Evolutionary conservation across 2,329 filamentous ascomycete genomes (phyloP).

Genomic region (Aureobasidium sp.): DNA sequence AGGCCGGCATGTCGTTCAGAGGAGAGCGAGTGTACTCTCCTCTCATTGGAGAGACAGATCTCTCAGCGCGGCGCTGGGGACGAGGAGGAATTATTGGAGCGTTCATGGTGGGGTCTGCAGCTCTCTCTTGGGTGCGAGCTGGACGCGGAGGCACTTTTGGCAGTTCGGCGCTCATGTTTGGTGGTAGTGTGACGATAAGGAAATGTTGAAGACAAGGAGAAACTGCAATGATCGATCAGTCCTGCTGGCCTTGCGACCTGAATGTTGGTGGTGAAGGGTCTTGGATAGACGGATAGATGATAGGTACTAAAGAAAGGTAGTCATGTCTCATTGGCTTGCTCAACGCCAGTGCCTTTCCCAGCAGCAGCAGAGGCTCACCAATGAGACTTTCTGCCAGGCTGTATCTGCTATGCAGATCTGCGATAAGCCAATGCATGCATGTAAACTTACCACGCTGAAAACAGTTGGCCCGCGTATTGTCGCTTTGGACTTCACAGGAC

Average conservation of each 20-base stretch:
- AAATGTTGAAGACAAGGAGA: not conserved
- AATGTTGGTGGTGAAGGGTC: not conserved
- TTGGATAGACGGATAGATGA: not conserved
- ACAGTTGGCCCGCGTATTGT: not conserved
- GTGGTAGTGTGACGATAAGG: not conserved
- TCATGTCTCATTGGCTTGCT: slow-evolving; percentile 10
- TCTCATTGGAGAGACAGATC: slow-evolving; percentile 68
- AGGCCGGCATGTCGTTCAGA: slow-evolving; percentile 60
- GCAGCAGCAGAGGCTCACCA: not conserved
- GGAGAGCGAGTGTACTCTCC: slow-evolving; percentile 80
- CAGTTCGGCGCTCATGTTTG: slow-evolving; percentile 24
- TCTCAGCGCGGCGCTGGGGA: slow-evolving; percentile 61
- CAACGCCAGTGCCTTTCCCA: slow-evolving; percentile 2
- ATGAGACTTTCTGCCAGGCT: not conserved
- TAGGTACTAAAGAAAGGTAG: not conserved
- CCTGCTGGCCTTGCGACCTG: slow-evolving; percentile 8
- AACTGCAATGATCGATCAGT: slow-evolving; percentile 9
- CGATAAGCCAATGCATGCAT: slow-evolving; percentile 14
- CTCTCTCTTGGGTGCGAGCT: slow-evolving; percentile 43
- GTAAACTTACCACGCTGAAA: slow-evolving; percentile 12
- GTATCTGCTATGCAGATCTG: slow-evolving; percentile 8
- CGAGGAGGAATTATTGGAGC: slow-evolving; percentile 73
- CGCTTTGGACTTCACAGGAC: not conserved
- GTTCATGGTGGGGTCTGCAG: slow-evolving; percentile 40
- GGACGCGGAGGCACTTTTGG: slow-evolving; percentile 59